phyloP scores from a whole-genome alignment of 176 grass and related monocot genomes.

The Avena insularis region DNA sequence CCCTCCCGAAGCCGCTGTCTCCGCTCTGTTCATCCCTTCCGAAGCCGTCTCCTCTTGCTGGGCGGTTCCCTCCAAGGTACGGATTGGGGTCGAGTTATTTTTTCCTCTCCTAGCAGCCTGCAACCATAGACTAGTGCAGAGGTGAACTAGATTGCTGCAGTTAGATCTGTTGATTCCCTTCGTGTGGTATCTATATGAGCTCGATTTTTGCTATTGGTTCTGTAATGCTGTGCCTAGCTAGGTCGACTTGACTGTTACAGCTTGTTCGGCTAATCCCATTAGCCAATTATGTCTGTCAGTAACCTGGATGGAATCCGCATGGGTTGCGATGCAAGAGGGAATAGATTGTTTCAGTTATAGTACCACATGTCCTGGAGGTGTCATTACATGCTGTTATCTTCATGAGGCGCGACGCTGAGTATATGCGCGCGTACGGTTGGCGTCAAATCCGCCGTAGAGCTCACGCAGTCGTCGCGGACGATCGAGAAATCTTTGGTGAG shows the following conservation, averaged over 20 bases:
- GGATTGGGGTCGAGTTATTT: background rate
- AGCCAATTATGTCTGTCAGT: no score
- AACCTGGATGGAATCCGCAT: no score
- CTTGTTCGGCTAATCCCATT: no score
- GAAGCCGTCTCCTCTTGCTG: background rate
- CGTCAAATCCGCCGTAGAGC: slow-evolving; percentile 25
- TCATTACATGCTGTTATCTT: no score
- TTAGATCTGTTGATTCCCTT: no score
- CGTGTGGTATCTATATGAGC: no score
- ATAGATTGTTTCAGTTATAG: no score
- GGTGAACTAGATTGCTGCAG: background rate
- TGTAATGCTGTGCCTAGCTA: background rate
- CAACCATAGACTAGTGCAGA: background rate
- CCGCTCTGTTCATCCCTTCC: no score
- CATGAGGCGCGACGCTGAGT: background rate
- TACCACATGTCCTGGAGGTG: no score
- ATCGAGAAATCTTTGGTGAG: background rate
- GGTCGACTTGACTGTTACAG: no score
- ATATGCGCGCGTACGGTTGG: background rate
- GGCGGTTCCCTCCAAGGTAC: background rate
- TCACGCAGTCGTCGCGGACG: slow-evolving; percentile 26
- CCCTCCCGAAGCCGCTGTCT: no score
- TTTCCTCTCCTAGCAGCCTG: background rate
- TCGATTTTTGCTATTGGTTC: background rate
- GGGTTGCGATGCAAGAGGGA: no score